Conservation (phyloP, 1,284 basidiomycete species). For the Malassezia dermatis region DNA sequence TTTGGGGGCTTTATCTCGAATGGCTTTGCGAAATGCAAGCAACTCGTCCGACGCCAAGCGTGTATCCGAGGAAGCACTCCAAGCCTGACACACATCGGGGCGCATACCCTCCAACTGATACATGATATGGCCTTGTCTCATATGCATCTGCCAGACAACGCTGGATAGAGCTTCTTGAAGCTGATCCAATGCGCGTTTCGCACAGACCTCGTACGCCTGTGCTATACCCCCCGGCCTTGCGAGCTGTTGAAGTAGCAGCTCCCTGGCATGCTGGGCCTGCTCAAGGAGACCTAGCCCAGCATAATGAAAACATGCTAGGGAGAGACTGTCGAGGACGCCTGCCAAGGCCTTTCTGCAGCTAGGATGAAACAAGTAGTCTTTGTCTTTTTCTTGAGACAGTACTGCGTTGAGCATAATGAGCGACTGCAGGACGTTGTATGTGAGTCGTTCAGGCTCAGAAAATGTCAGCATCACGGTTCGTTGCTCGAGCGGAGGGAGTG, state of each 20-base stretch:
- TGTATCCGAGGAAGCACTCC: not conserved
- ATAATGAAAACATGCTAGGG: constrained; percentile 24
- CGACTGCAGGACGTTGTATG: constrained; percentile 20
- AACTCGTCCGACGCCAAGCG: constrained; percentile 11
- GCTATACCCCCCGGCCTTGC: not conserved
- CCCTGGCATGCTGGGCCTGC: constrained; percentile 9
- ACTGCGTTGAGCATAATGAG: constrained; percentile 18
- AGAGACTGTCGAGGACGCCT: constrained; percentile 18
- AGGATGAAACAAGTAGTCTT: constrained; percentile 23
- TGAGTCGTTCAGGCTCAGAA: constrained; percentile 12
- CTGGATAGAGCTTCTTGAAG: constrained; percentile 6
- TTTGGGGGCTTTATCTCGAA: constrained; percentile 7
- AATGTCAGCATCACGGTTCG: constrained; percentile 1
- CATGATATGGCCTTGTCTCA: constrained; percentile 12
- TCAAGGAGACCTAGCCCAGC: constrained; percentile 11
- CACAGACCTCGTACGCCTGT: not conserved
- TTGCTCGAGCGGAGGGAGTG: constrained; percentile 17
- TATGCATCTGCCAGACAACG: constrained; percentile 5
- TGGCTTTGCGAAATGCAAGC: not conserved
- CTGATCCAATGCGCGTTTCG: constrained; percentile 9
- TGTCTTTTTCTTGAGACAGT: constrained; percentile 14
- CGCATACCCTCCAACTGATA: not conserved
- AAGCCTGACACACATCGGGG: constrained; percentile 2
- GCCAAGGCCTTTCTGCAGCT: constrained; percentile 15
- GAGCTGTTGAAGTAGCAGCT: constrained; percentile 6